phyloP scores from a whole-genome alignment of 2,329 filamentous ascomycete species.

The Paecilomyces sp. region DNA sequence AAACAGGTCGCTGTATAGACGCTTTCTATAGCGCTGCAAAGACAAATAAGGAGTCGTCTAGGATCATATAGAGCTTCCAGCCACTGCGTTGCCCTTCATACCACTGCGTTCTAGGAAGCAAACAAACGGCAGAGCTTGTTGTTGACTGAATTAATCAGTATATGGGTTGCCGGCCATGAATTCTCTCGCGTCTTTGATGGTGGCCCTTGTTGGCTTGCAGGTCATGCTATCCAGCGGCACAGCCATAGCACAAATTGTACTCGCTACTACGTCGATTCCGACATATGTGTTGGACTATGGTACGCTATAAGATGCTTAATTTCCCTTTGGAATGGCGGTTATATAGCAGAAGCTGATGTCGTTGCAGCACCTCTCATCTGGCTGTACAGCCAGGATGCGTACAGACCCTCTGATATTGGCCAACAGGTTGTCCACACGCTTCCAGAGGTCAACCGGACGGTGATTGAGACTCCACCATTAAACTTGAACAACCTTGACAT shows the following conservation, averaged over 20 bases:
- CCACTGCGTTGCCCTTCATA: neutral
- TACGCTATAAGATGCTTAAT: slow-evolving; percentile 12
- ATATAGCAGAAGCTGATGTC: neutral
- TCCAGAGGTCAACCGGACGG: slow-evolving; percentile 37
- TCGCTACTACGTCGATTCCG: slow-evolving; percentile 25
- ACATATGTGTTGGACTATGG: slow-evolving; percentile 41
- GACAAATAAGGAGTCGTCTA: neutral
- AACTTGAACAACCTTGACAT: slow-evolving; percentile 42
- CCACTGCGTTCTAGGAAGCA: too few relatives aligned
- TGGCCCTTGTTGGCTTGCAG: neutral
- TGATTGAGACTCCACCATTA: slow-evolving; percentile 33
- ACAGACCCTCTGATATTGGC: slow-evolving; percentile 44
- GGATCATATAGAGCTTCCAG: neutral
- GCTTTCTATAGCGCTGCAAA: neutral
- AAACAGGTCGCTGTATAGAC: neutral
- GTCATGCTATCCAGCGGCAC: neutral
- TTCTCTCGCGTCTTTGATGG: neutral
- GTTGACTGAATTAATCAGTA: neutral
- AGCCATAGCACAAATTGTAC: slow-evolving; percentile 1
- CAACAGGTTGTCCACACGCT: slow-evolving; percentile 41
- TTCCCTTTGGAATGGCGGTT: neutral
- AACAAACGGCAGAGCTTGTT: too few relatives aligned
- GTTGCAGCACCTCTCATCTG: slow-evolving; percentile 45
- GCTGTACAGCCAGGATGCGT: slow-evolving; percentile 42
- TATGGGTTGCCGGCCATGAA: neutral